Percentiles rank a stretch among this genome's conserved stretches.
Evolutionary conservation across 495 filamentous ascomycete species (phyloP).

Genomic region (Barbatosphaeria neglecta): DNA sequence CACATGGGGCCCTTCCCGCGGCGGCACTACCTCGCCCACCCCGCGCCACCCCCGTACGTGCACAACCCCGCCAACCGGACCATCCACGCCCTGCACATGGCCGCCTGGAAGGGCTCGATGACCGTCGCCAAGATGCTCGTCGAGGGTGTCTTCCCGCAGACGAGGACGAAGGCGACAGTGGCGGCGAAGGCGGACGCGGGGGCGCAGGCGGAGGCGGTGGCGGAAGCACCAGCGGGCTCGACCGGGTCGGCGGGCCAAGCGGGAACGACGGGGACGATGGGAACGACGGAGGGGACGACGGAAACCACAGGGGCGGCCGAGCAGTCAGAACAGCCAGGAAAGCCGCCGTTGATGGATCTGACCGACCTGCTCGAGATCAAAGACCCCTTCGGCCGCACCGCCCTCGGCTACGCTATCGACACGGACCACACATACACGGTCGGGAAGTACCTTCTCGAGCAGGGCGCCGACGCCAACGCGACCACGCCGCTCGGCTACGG

Average conservation of each 20-base stretch:
- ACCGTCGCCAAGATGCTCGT: background rate
- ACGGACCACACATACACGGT: conserved; percentile 2
- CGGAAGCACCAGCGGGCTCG: too few species aligned
- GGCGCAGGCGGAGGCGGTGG: too few species aligned
- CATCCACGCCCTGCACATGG: background rate
- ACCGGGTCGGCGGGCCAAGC: too few species aligned
- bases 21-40: background rate
- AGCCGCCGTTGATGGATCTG: background rate
- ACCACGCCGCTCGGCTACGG: background rate
- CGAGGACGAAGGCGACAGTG: too few species aligned
- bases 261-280: too few species aligned
- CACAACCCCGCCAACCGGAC: background rate
- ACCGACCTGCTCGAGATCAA: background rate
- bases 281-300: background rate
- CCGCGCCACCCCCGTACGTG: too few species aligned
- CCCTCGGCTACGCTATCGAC: background rate
- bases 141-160: background rate
- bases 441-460: background rate
- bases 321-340: background rate
- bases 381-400: background rate
- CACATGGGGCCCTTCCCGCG: background rate
- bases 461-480: background rate
- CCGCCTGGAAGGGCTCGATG: background rate
- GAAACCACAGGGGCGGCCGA: background rate
- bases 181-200: too few species aligned